phyloP scores from a whole-genome alignment of 2,329 filamentous ascomycete genomes.

The Aciculosporium take region DNA sequence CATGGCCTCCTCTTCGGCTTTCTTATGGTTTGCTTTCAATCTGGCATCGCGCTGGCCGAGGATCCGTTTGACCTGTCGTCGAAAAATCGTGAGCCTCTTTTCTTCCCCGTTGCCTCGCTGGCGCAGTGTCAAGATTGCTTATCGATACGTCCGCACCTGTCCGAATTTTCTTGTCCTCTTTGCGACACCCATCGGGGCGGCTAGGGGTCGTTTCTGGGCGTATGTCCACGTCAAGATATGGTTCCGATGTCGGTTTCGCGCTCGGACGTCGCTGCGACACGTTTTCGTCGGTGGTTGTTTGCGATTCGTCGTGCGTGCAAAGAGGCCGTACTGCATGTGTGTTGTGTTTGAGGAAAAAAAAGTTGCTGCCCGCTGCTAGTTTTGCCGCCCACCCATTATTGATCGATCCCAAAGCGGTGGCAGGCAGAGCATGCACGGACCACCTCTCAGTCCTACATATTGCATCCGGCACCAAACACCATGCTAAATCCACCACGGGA shows the following conservation, averaged over 20 bases:
- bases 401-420: conserved; percentile 14
- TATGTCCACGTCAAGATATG: no score
- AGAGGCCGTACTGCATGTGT: no score
- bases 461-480: no score
- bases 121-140: conserved; percentile 7
- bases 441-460: conserved; percentile 6
- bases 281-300: neutral
- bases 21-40: conserved; percentile 66
- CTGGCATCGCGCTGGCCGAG: conserved; percentile 70
- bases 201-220: neutral
- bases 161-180: conserved; percentile 92
- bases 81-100: conserved; percentile 1
- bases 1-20: conserved; percentile 43
- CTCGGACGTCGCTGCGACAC: neutral
- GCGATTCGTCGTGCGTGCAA: conserved; percentile 1
- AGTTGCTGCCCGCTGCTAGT: conserved; percentile 2
- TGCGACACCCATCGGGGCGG: conserved; percentile 58
- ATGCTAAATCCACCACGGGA: conserved; percentile 1
- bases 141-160: conserved; percentile 31
- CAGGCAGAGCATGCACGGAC: conserved; percentile 14
- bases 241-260: no score
- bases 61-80: conserved; percentile 56
- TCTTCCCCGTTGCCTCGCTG: neutral
- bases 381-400: no score
- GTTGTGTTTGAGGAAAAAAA: conserved; percentile 8